These are phyloP conservation scores for Pleomassaria siparia DNA, from an alignment of 2,329 filamentous ascomycete species.

Conservation along the genomic window DNA sequence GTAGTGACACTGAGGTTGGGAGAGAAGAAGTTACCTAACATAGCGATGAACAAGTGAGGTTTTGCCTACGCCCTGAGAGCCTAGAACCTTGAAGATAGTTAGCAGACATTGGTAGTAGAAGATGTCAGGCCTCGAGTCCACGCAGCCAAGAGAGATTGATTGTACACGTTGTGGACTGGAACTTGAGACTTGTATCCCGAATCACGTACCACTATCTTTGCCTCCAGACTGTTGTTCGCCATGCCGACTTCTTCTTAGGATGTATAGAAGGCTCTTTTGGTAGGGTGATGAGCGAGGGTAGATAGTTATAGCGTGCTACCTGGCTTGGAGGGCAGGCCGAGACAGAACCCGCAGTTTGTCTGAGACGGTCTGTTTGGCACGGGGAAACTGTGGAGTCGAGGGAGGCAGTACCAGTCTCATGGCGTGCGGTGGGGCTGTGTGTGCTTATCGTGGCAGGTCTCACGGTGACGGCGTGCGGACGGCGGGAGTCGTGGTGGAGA, in stretches of 20 bases:
- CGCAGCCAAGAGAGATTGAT: too few species aligned
- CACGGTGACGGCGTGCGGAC: constrained; percentile 10
- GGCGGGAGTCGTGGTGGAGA: constrained; percentile 14
- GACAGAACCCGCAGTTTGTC: not conserved
- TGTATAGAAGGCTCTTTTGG: too few species aligned
- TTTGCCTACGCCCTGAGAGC: constrained; percentile 78
- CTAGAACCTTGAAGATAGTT: too few species aligned
- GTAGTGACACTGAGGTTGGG: too few species aligned
- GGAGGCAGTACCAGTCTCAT: constrained; percentile 31
- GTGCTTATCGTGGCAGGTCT: constrained; percentile 8
- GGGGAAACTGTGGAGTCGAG: constrained; percentile 19
- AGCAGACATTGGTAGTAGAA: too few species aligned
- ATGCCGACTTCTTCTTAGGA: too few species aligned
- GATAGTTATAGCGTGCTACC: constrained; percentile 1
- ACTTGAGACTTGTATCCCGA: too few species aligned
- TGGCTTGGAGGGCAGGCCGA: constrained; percentile 13
- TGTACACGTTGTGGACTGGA: too few species aligned
- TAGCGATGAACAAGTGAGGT: constrained; percentile 77
- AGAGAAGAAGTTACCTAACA: too few species aligned
- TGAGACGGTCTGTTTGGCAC: constrained; percentile 9
- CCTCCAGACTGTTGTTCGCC: constrained; percentile 64
- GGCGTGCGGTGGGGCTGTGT: constrained; percentile 15
- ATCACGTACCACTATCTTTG: constrained; percentile 80
- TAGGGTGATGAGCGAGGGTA: not conserved
- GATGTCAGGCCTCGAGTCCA: too few species aligned